These are phyloP conservation scores for Botrytis elliptica DNA, from an alignment of 2,329 filamentous ascomycete species.

Conservation along the genomic window DNA sequence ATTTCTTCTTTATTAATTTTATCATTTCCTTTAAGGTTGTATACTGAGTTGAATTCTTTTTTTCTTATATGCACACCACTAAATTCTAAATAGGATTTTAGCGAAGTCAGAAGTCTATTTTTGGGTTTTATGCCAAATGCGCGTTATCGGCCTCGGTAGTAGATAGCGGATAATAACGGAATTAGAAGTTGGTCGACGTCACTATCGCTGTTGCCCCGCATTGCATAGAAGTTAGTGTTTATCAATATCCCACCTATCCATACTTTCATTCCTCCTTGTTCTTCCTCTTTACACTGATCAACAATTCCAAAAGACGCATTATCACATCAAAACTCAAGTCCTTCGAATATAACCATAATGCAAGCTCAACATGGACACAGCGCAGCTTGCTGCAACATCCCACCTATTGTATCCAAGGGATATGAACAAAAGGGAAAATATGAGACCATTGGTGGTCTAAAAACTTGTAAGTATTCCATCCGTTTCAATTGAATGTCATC, in stretches of 20 bases:
- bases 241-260: not conserved
- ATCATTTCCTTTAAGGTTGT: too few species aligned
- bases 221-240: not conserved
- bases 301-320: not conserved
- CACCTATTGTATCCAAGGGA: conserved; percentile 55
- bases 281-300: not conserved
- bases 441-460: conserved; percentile 54
- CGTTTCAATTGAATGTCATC: not conserved
- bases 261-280: not conserved
- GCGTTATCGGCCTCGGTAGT: too few species aligned
- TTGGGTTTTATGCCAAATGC: too few species aligned
- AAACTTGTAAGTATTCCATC: conserved; percentile 46
- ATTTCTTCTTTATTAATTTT: too few species aligned
- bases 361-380: conserved; percentile 47
- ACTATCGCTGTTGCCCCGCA: conserved; percentile 15
- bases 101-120: too few species aligned
- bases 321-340: not conserved
- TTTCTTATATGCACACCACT: too few species aligned
- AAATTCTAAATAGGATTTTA: too few species aligned
- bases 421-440: conserved; percentile 58
- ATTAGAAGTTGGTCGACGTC: conserved; percentile 11
- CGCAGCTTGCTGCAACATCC: conserved; percentile 57
- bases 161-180: conserved; percentile 1
- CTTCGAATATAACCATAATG: not conserved
- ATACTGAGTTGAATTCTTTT: too few species aligned